Base-by-base conservation (phyloP, 805 yeast genomes). In the Candida methanosorbosa region DNA sequence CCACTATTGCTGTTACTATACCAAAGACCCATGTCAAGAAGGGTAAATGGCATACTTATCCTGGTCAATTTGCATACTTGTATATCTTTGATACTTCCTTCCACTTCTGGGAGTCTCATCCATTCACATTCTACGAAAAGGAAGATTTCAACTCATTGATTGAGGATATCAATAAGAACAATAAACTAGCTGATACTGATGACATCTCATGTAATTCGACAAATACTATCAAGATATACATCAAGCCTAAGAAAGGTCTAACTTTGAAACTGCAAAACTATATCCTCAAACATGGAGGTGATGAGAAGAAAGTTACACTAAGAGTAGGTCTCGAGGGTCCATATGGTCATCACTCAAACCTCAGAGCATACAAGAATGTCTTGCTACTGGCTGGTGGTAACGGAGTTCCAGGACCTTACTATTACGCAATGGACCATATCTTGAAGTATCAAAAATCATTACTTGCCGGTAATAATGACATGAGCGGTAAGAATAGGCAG, bases 61-160 rank as follows among this genome's bases (percentile, higher is more conserved):
- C 81, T 0, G 83, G 83, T 3, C 77, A 77, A 23, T 78, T 70
- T 51, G 71, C 71, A 8, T 78, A 69, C 42, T 49, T 77, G 18
- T 73, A 75, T 45, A 58, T 70, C 38, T 45, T 72, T 8, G 54
- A 49, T 25, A 29, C 36, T 1, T 19, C 23, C 27, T 43, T 56
- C 38, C 57, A 68, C 34, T 60, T 75, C 39, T 72, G 79, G 74
- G 81, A 77, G 42, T 73, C 79, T 2, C 83, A 78, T 47, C 84
- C 84, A 1, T 77, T 78, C 48, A 73, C 81, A 52, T 39, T 55
- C 51, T 24, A 63, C 28, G 42, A 50, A 12, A 38, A 31, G 6
- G 29, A 29, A 6, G 17, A 19, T 13, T 27, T 16, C 27, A 12
- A 18, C 27, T 15, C 18, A n/a, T 16, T 37, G 3, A 50, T 44